These are phyloP conservation scores for Soucietia sequanensis DNA, from an alignment of 805 yeast genomes.

Conservation along the genomic window DNA sequence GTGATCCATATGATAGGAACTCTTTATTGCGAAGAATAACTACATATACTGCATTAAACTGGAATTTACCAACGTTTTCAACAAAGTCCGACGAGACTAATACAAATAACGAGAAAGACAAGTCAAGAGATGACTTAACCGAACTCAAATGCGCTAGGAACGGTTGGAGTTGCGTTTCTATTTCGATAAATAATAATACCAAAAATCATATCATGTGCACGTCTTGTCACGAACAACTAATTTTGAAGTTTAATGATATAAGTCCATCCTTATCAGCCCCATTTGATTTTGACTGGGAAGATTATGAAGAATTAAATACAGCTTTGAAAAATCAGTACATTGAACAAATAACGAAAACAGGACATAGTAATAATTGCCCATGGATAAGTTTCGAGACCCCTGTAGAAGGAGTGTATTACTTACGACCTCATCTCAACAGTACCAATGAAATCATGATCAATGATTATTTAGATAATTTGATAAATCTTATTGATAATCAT, in stretches of 20 bases:
- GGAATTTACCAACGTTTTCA: conserved; percentile 38
- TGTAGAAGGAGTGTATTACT: conserved; percentile 30
- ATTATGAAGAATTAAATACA: conserved; percentile 22
- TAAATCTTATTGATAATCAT: conserved; percentile 25
- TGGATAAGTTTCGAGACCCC: conserved; percentile 40
- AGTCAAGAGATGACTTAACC: conserved; percentile 21
- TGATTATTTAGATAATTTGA: conserved; percentile 27
- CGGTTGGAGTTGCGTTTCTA: conserved; percentile 52
- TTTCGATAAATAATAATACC: conserved; percentile 16
- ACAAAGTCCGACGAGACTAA: background rate
- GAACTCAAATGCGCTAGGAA: conserved; percentile 49
- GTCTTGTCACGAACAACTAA: conserved; percentile 27
- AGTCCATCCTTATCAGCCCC: conserved; percentile 5
- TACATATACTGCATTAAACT: conserved; percentile 46
- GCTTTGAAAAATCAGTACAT: conserved; percentile 24
- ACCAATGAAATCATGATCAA: conserved; percentile 28
- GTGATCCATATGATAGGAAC: conserved; percentile 38
- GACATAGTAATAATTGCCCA: conserved; percentile 31
- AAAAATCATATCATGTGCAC: conserved; percentile 35
- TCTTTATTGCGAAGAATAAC: conserved; percentile 39
- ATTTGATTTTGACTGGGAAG: conserved; percentile 18
- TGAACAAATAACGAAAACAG: conserved; percentile 20
- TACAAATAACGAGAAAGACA: too few species aligned
- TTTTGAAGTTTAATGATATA: conserved; percentile 25
- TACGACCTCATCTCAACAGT: conserved; percentile 27